Evolutionary conservation across 257 asterid genomes (phyloP), one percentile per base, ranked within the genome.

Genomic region (Solanum corneliomulleri): DNA sequence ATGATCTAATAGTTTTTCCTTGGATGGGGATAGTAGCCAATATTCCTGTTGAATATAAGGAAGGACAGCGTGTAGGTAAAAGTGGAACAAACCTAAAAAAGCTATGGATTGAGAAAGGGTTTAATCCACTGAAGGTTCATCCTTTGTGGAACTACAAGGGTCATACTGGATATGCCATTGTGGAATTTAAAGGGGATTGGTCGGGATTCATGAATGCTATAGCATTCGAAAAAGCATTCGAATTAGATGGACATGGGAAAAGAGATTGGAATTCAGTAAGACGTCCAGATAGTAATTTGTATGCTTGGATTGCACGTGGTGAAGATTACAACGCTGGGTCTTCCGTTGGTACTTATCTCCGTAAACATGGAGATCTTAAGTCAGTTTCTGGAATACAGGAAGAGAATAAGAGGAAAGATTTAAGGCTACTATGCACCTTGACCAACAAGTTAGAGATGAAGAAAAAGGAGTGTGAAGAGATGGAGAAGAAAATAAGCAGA

Each of bases 351-450:
- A 92, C 90, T 29, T 83, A 87, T 89, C 95, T 96, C 56, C 88
- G 66, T 86, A 94, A 90, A 91, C 89, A 91, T 52, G 99, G 96
- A 42, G 96, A 95, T 85, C 85, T 96, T 88, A 96, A 92, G 93
- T 91, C 94, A 33, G 64, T 94, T 18, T 86, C 89, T 11, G 94
- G 86, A 69, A 77, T 96, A 88, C 92, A 93, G 87, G 89, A 87
- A 11, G 92, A 89, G 29, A 95, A 89, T 71, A 90, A 85, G 89
- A 92, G 93, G 80, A 93, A 92, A 83, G 88, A 84, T 35, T 89
- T 89, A 18, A 77, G 89, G 89, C 93, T 95, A 20, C 31, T 93
- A 49, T 89, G 93, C 41, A 71, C 88, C 83, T 33, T 95, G 86
- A 83, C 88, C 15, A 88, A 87, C 52, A 91, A 90, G 44, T 85